Evolutionary conservation across 441 rosid genomes (phyloP), one percentile per base, ranked within the genome.

Genomic region (Pelargonium australe): DNA sequence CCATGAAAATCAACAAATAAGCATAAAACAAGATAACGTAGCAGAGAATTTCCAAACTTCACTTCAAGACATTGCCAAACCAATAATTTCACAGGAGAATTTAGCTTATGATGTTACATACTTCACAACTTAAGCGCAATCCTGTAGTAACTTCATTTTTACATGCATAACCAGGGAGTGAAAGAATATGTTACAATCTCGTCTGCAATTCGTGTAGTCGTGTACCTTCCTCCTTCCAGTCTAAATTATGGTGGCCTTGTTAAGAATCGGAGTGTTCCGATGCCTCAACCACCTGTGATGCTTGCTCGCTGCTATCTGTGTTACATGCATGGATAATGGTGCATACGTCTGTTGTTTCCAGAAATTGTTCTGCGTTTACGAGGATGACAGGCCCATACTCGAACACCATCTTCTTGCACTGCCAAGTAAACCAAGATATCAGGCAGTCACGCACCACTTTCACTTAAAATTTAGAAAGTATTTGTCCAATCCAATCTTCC

Each of bases 321-420:
- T 44, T 0, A 66, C 73, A 75, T 34, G 68, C 60, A 14, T 70
- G 78, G 37, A 75, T 7, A 1, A 55, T 4, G 8, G 62, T 10
- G 73, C 78, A 75, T 34, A 70, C 65, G 34, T 75, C 73, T 7
- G 70, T 51, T 14, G 20, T 67, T 58, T 75, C 70, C 67, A 75
- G 78, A 63, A 75, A 70, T 45, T 75, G 47, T 25, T 70, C 78
- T 2, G 62, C 66, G 20, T 70, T 66, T 34, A 61, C 67, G 14
- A 75, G 72, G 28, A 75, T 34, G 11, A 75, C 45, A 9, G 78
- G 78, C 40, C 78, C 74, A n/a, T 75, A 75, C 61, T 75, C 73
- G 9, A 75, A 75, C 17, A 75, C 73, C 63, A 70, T 19, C 78
- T 49, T 70, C 78, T 75, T 70, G 44, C 78, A 75, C 78, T 75